Base-by-base conservation (phyloP, 805 yeast genomes). In the Teunomyces aglyptinius region DNA sequence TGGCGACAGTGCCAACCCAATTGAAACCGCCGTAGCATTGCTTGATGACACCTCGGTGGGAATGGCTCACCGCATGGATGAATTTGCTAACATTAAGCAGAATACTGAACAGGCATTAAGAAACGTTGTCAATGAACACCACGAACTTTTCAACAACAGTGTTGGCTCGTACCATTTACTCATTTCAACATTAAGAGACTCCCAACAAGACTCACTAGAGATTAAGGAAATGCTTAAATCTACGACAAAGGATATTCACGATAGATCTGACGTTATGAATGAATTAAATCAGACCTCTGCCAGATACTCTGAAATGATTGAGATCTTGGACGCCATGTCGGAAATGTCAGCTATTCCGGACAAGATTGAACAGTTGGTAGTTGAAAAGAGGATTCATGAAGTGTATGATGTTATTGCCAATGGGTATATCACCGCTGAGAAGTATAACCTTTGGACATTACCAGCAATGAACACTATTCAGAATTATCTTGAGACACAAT, bases 21-120 rank as follows among this genome's bases (percentile, higher is more conserved):
- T 94, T 39, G 97, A 89, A 55, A 71, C 85, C 44, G 97, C 97
- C 0, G 71, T 92, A 33, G 82, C 91, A 1, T 71, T 94, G 47
- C 70, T 90, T 57, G 97, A 92, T 64, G 85, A 83, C 56, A 82
- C 96, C 2, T 86, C 96, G 0, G 94, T 90, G n/a, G 98, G 98
- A 0, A 68, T 88, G 56, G 96, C 96, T 0, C 85, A 83, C 56
- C 80, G 84, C 49, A 74, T 75, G 48, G 75, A 75, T 1, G 90
- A 88, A 50, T 92, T 92, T 54, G 70, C 75, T 36, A 76, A 77
- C 41, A 64, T 89, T 38, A 81, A 84, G 50, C 68, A 70, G 19
- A 70, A 78, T 44, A 77, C 91, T 10, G 78, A 83, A 12, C 60
- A 60, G 13, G 78, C 82, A 20, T 70, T 92, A 44, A 78, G 84